These are phyloP conservation scores for Quillaja saponaria DNA, from an alignment of 306 rosid species.

Conservation along the genomic window DNA sequence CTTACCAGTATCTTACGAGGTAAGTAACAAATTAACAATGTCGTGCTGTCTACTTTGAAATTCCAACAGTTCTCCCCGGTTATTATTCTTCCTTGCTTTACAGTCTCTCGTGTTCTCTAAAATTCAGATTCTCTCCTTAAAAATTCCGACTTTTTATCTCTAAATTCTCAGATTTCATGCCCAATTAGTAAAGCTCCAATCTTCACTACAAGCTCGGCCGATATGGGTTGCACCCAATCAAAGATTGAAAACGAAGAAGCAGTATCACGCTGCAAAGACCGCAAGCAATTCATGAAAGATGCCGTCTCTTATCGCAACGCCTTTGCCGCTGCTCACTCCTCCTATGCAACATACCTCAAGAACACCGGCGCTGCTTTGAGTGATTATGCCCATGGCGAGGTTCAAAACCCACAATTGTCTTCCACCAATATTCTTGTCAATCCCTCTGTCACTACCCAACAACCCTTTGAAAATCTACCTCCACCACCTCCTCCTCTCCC, in stretches of 20 bases:
- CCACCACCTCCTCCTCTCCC: conserved; percentile 65
- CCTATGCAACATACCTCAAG: conserved; percentile 67
- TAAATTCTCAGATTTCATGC: conserved; percentile 4
- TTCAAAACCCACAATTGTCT: conserved; percentile 36
- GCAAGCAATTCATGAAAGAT: conserved; percentile 69
- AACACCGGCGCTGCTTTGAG: conserved; percentile 85
- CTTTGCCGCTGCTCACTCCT: conserved; percentile 83
- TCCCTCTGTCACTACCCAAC: conserved; percentile 1
- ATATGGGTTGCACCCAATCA: conserved; percentile 89
- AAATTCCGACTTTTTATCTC: conserved; percentile 13
- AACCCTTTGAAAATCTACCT: conserved; percentile 39
- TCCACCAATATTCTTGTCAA: not conserved
- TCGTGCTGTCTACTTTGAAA: too few relatives aligned
- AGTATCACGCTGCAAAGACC: conserved; percentile 79
- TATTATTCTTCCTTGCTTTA: not conserved
- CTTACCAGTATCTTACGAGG: too few relatives aligned
- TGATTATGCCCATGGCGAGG: conserved; percentile 75
- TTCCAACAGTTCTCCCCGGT: too few relatives aligned
- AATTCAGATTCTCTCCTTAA: not conserved
- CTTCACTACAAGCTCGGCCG: not conserved
- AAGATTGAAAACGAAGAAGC: conserved; percentile 98
- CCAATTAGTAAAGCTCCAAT: not conserved
- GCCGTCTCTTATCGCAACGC: conserved; percentile 76
- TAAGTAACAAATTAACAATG: too few relatives aligned
- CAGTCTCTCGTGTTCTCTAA: not conserved